A percentile compares a stretch with the other conserved stretches of the same genome.
These are phyloP conservation scores for Ophiostoma himal-ulmi DNA, from an alignment of 2,329 filamentous ascomycete genomes.

Conservation along the genomic window DNA sequence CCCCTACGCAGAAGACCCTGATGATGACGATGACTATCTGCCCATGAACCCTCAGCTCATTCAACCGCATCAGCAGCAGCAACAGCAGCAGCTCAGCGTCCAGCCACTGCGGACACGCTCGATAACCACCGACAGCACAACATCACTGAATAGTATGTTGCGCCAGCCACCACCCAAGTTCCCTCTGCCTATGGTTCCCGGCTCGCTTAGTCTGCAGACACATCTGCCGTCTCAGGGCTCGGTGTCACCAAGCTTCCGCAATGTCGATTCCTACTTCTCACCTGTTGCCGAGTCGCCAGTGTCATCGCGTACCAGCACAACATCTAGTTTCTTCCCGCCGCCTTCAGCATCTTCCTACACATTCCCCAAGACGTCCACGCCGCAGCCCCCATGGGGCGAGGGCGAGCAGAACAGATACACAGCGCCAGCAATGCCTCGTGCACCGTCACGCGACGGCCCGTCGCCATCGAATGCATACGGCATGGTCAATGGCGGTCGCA, in stretches of 20 bases:
- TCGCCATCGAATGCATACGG: conserved; percentile 58
- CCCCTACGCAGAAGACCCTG: conserved; percentile 65
- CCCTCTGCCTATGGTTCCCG: conserved; percentile 55
- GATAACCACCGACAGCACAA: neutral
- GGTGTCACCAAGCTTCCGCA: conserved; percentile 56
- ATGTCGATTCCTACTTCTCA: conserved; percentile 88
- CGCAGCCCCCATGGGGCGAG: conserved; percentile 52
- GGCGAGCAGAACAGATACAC: conserved; percentile 74
- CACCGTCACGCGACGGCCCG: conserved; percentile 69
- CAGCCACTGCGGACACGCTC: conserved; percentile 56
- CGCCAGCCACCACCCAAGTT: conserved; percentile 65
- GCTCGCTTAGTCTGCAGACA: conserved; percentile 64
- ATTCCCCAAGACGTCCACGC: conserved; percentile 69
- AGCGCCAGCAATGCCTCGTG: conserved; percentile 77
- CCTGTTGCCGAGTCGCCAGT: conserved; percentile 74
- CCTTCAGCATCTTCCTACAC: conserved; percentile 43
- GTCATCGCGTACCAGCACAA: conserved; percentile 67
- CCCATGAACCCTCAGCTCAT: conserved; percentile 34
- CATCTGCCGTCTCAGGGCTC: conserved; percentile 37
- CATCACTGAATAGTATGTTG: conserved; percentile 39
- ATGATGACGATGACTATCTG: conserved; percentile 56
- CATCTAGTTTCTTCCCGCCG: conserved; percentile 64
- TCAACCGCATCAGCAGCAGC: conserved; percentile 34
- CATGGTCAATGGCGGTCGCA: conserved; percentile 50
- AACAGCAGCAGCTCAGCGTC: conserved; percentile 33